A percentile compares a stretch with the other conserved stretches of the same genome.
Conservation (phyloP, 305 asterid species). For the Striga hermonthica region DNA sequence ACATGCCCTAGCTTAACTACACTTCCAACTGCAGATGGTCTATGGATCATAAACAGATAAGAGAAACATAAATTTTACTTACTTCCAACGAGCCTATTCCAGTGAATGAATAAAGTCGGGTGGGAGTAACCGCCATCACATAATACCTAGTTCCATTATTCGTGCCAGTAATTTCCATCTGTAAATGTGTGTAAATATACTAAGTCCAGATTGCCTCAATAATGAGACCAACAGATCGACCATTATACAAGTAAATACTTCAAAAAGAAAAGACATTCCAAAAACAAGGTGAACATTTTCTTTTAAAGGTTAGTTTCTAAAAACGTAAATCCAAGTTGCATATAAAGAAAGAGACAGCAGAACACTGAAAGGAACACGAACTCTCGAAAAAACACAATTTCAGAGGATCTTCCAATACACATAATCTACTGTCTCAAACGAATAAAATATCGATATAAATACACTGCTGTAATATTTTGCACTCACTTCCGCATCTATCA, state of each 20-base stretch:
- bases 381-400: slow-evolving; percentile 5
- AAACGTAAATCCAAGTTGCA: neutral
- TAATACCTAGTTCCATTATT: slow-evolving; percentile 70
- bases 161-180: slow-evolving; percentile 87
- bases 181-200: slow-evolving; percentile 30
- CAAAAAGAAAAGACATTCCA: slow-evolving; percentile 12
- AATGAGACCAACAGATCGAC: slow-evolving; percentile 27
- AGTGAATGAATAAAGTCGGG: slow-evolving; percentile 89
- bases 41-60: slow-evolving; percentile 10
- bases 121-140: slow-evolving; percentile 98
- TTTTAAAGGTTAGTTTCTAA: neutral
- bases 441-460: slow-evolving; percentile 11
- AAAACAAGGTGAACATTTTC: neutral
- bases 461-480: slow-evolving; percentile 20
- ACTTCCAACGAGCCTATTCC: slow-evolving; percentile 91
- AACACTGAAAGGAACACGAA: neutral
- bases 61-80: slow-evolving; percentile 32
- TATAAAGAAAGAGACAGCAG: slow-evolving; percentile 15
- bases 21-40: slow-evolving; percentile 25
- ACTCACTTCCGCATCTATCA: slow-evolving; percentile 23
- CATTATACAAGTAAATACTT: neutral
- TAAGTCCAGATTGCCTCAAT: neutral
- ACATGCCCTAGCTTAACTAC: slow-evolving; percentile 2
- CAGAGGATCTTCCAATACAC: neutral
- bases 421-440: slow-evolving; percentile 4